Conservation (phyloP, 73 alveolate species). For the Paramecium caudatum region DNA sequence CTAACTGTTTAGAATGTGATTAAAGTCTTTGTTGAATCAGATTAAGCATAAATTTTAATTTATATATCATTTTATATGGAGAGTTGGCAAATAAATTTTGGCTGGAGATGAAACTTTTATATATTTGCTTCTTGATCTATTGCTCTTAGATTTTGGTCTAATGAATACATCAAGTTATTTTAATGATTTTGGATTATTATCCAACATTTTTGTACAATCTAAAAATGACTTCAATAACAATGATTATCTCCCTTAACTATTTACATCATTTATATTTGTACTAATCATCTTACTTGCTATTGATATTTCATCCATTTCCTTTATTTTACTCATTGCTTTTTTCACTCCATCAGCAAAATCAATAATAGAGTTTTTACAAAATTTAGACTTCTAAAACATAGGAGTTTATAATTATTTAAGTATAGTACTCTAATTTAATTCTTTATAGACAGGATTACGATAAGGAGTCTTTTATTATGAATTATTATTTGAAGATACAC, state of each 20-base stretch:
- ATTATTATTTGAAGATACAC: background rate
- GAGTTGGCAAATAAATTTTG: background rate
- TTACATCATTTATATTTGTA: constrained; percentile 12
- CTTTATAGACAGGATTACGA: background rate
- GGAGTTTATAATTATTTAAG: constrained; percentile 1
- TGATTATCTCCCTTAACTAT: background rate
- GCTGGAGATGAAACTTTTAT: background rate
- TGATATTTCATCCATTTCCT: constrained; percentile 6
- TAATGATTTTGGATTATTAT: background rate
- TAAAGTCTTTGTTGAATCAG: background rate
- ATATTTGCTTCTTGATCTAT: background rate
- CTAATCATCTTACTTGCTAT: background rate
- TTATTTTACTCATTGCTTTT: constrained; percentile 6
- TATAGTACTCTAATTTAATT: background rate
- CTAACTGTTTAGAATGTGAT: background rate
- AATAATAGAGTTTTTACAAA: background rate
- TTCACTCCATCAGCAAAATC: constrained; percentile 29
- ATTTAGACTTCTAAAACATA: background rate
- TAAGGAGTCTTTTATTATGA: constrained; percentile 1
- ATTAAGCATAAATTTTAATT: background rate
- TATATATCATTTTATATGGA: background rate
- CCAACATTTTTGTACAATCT: constrained; percentile 10
- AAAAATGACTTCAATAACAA: background rate
- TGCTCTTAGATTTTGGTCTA: background rate
- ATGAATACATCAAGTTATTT: background rate